A percentile compares a stretch with the other conserved stretches of the same genome.
Conservation (phyloP, 148 eudicot species). For the Amaranthus cruentus region DNA sequence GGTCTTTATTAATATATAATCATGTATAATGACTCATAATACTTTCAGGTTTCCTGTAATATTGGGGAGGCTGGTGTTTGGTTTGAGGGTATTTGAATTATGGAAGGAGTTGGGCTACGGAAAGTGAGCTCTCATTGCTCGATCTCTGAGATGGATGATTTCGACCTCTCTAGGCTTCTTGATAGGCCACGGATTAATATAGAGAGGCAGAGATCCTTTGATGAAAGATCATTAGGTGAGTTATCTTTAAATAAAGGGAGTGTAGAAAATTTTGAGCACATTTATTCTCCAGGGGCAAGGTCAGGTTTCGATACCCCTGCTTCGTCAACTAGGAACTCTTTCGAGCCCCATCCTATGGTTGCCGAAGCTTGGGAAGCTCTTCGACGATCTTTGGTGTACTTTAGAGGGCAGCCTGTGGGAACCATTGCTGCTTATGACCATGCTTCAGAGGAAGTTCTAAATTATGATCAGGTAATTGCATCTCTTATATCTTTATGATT, state of each 20-base stretch:
- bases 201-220: conserved; percentile 89
- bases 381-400: conserved; percentile 71
- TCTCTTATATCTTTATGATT: neutral
- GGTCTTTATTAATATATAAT: neutral
- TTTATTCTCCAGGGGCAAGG: conserved; percentile 80
- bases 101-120: conserved; percentile 64
- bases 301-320: conserved; percentile 84
- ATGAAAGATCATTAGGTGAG: conserved; percentile 96
- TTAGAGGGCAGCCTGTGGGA: conserved; percentile 89
- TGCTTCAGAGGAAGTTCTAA: conserved; percentile 91
- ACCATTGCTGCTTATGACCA: conserved; percentile 95
- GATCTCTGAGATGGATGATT: conserved; percentile 79
- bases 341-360: conserved; percentile 97
- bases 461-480: conserved; percentile 81
- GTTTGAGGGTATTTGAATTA: conserved; percentile 18
- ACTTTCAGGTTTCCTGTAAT: conserved; percentile 12
- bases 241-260: conserved; percentile 59
- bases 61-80: conserved; percentile 18
- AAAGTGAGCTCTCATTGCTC: conserved; percentile 88
- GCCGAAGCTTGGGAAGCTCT: conserved; percentile 99
- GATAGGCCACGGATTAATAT: conserved; percentile 77
- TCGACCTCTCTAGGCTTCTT: conserved; percentile 69
- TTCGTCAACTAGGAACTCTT: conserved; percentile 83
- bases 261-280: conserved; percentile 60
- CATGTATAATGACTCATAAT: conserved; percentile 3